Evolutionary conservation across 768 basidiomycete species (phyloP).

Genomic region (Tephrocybe rancida): DNA sequence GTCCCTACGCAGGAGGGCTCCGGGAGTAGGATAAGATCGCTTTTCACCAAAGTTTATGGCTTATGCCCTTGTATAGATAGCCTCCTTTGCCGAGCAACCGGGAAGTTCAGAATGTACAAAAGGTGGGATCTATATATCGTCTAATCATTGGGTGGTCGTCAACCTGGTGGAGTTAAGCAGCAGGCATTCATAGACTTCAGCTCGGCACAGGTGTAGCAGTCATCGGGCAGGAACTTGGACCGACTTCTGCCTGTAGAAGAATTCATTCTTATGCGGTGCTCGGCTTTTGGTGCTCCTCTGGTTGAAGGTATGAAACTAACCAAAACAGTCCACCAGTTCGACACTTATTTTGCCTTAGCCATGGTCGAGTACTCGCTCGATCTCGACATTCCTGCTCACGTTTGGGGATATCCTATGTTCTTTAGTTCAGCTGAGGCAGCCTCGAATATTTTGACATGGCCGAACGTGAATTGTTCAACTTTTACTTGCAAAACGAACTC

Average conservation of each 20-base stretch:
- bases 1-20: conserved; percentile 6
- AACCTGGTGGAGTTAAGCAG: conserved; percentile 16
- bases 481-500: no score
- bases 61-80: background rate
- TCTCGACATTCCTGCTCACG: conserved; percentile 15
- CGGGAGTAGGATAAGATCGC: conserved; percentile 7
- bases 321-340: background rate
- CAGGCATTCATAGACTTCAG: conserved; percentile 14
- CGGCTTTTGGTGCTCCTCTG: conserved; percentile 17
- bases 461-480: conserved; percentile 18
- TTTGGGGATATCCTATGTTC: conserved; percentile 19
- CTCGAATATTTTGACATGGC: conserved; percentile 24
- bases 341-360: conserved; percentile 1
- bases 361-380: conserved; percentile 21
- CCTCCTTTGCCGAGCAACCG: background rate
- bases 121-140: no score
- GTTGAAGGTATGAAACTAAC: conserved; percentile 15
- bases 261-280: conserved; percentile 19
- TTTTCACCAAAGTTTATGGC: background rate
- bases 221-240: background rate
- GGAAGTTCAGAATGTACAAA: conserved; percentile 3
- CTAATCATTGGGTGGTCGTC: no score
- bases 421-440: conserved; percentile 20
- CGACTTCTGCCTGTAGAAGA: conserved; percentile 16
- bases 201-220: conserved; percentile 14